phyloP scores from a whole-genome alignment of 345 rosid species.

The Combretum micranthum region DNA sequence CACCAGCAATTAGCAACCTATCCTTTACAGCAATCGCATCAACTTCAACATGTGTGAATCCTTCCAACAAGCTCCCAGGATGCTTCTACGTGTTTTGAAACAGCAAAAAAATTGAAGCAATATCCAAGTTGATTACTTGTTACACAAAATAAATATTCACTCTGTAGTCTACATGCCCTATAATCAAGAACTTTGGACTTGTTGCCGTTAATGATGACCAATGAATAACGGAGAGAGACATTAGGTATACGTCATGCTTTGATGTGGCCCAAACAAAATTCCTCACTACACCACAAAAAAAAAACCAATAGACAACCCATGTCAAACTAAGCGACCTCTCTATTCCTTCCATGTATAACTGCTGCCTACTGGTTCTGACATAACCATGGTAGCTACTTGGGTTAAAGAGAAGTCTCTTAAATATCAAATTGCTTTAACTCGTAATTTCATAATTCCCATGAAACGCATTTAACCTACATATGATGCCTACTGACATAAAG shows the following conservation, averaged over 20 bases:
- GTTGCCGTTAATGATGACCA: conserved; percentile 57
- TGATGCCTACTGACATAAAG: no score
- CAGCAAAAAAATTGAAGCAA: no score
- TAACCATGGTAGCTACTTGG: no score
- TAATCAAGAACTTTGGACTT: conserved; percentile 57
- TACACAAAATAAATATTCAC: conserved; percentile 25
- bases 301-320: not conserved
- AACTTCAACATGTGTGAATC: conserved; percentile 70
- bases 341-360: no score
- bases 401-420: no score
- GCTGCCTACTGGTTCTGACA: no score
- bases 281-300: conserved; percentile 35
- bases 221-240: conserved; percentile 57
- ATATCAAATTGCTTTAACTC: no score
- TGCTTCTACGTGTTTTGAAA: conserved; percentile 10
- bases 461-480: no score
- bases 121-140: not conserved
- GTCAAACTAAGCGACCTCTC: not conserved
- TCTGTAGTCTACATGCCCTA: conserved; percentile 64
- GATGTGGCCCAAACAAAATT: conserved; percentile 78
- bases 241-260: conserved; percentile 66
- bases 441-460: no score
- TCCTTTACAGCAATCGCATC: conserved; percentile 76
- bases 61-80: conserved; percentile 69
- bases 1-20: conserved; percentile 67